Evolutionary conservation across 148 eudicot species (phyloP), one percentile per base, ranked within the genome.

Genomic region (Tetragonia tetragonoides): DNA sequence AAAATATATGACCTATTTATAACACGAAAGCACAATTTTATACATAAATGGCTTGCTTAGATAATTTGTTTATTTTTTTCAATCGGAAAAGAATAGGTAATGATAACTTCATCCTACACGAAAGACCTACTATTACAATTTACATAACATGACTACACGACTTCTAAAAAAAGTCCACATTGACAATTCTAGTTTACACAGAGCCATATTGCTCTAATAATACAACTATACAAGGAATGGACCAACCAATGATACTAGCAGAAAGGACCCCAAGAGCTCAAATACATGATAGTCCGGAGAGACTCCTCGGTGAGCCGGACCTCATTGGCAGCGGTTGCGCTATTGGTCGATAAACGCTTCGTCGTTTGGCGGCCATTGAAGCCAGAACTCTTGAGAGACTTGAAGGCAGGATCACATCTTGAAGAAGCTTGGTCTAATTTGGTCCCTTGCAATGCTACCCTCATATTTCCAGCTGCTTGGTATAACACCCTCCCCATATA

Each of bases 231-330:
- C n/a, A 15, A 12, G 59, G n/a, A n/a, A 54, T 2, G 11, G 4
- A 10, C 15, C 15, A 17, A 54, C 10, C 49, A 46, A 46, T 46
- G 10, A 40, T 4, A 70, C 70, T 47, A 66, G n/a, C n/a, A n/a
- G 21, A 75, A 80, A 59, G 83, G 80, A 34, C 80, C 80, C 83
- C 83, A 81, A 71, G 14, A 71, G 41, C 80, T 81, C 62, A 81
- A 46, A 77, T 53, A 81, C 80, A 81, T 71, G 53, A 81, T 68
- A 11, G 24, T 72, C 68, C 83, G 59, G 1, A 81, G 77, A 56
- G 72, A 39, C 72, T 81, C 83, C 54, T 65, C 81, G 2, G 53
- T 21, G 38, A 64, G 77, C 34, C 66, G 51, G 62, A 79, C 28
- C 12, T 72, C 72, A 11, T 66, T 42, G 18, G 18, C 17, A 21